Conservation (phyloP, 306 rosid genomes). For the Fagus sylvatica region DNA sequence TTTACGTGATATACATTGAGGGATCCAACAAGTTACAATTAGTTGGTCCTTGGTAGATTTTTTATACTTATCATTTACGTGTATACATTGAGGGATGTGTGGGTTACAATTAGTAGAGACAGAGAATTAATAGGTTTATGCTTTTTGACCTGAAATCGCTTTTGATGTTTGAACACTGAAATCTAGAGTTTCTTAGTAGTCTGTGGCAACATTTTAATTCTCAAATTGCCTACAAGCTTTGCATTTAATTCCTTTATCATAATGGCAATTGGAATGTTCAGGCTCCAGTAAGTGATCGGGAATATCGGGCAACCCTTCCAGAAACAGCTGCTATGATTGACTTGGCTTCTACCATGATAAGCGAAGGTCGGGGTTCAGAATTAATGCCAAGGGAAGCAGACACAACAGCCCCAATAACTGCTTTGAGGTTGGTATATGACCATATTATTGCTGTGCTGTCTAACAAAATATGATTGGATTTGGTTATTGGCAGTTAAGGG, state of each 20-base stretch:
- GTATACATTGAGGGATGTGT: neutral
- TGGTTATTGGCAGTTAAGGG: neutral
- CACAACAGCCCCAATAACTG: slow-evolving; percentile 73
- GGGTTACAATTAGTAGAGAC: neutral
- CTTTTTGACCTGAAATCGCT: neutral
- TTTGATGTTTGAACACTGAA: neutral
- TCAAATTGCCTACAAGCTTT: slow-evolving; percentile 7
- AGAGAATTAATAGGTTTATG: neutral
- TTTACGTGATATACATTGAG: too few relatives aligned
- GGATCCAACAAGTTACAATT: too few relatives aligned
- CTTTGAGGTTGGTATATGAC: slow-evolving; percentile 63
- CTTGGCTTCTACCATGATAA: slow-evolving; percentile 90
- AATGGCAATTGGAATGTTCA: slow-evolving; percentile 40
- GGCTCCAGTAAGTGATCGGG: slow-evolving; percentile 99
- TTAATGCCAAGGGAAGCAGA: slow-evolving; percentile 90
- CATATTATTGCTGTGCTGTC: neutral
- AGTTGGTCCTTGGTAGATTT: neutral
- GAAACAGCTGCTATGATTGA: slow-evolving; percentile 93
- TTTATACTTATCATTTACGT: neutral
- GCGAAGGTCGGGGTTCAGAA: slow-evolving; percentile 75
- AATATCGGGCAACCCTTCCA: slow-evolving; percentile 88
- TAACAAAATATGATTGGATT: neutral
- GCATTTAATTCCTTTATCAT: slow-evolving; percentile 19
- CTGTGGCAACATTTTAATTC: slow-evolving; percentile 13
- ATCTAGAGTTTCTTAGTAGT: neutral